Percentiles rank a stretch among this genome's conserved stretches.
Conservation (phyloP, 116 monocot genomes). For the Zostera marina region DNA sequence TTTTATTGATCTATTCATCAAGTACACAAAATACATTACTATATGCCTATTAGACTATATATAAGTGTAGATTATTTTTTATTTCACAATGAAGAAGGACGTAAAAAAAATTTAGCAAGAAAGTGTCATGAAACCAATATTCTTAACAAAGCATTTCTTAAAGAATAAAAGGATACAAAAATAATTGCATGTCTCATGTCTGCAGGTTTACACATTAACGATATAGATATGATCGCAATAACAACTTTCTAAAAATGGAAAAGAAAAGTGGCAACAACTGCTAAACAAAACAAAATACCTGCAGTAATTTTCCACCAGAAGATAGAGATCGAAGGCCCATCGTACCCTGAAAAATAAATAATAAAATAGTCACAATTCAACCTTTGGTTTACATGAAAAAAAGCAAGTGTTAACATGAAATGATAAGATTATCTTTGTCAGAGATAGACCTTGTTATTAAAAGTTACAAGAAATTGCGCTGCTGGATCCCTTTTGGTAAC, state of each 20-base stretch:
- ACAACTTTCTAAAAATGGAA: background rate
- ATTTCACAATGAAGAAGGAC: too few relatives aligned
- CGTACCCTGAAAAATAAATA: conserved; percentile 29
- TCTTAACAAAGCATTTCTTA: too few relatives aligned
- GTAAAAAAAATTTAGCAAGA: too few relatives aligned
- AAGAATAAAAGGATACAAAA: too few relatives aligned
- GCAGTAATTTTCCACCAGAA: conserved; percentile 89
- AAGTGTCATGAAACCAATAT: too few relatives aligned
- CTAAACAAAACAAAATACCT: conserved; percentile 29
- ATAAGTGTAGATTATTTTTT: too few relatives aligned
- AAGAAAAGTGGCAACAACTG: background rate
- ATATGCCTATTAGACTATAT: background rate
- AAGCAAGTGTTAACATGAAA: background rate
- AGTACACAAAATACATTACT: background rate
- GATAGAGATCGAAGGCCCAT: conserved; percentile 79
- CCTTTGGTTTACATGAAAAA: background rate
- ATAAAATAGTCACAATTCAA: background rate
- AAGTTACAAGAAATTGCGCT: conserved; percentile 74
- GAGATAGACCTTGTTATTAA: conserved; percentile 55
- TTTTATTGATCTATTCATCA: conserved; percentile 64
- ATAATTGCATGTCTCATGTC: too few relatives aligned
- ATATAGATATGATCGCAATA: background rate
- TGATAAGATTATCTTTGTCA: background rate
- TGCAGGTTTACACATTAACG: too few relatives aligned
- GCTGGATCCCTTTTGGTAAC: conserved; percentile 89